Conservation (phyloP, 208 protist genomes). For the Acanthamoeba sp. region DNA sequence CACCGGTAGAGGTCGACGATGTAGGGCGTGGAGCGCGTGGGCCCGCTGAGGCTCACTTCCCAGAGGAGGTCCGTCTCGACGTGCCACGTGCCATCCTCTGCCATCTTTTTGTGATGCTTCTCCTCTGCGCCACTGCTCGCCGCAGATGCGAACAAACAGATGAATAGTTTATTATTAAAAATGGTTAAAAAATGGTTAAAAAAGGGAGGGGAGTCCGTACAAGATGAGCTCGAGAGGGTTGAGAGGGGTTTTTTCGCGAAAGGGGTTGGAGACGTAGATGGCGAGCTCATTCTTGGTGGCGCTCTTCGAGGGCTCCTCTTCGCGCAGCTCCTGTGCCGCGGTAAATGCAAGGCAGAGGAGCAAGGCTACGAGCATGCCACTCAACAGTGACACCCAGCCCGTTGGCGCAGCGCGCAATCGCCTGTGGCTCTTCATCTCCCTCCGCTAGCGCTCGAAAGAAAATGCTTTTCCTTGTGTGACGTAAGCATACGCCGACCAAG, state of each 20-base stretch:
- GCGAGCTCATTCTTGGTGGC: not conserved
- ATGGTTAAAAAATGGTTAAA: not conserved
- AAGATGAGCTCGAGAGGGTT: constrained; percentile 18
- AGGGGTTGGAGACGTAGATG: constrained; percentile 25
- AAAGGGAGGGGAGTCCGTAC: not conserved
- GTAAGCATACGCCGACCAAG: not conserved
- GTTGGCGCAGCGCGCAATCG: no score
- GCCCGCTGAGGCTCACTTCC: constrained; percentile 8
- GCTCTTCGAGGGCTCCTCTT: not conserved
- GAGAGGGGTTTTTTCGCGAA: not conserved
- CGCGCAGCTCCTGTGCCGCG: not conserved
- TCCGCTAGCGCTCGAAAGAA: not conserved
- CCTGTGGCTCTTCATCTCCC: not conserved
- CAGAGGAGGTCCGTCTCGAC: constrained; percentile 11
- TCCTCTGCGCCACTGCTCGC: constrained; percentile 11
- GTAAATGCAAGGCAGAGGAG: not conserved
- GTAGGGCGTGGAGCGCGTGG: not conserved
- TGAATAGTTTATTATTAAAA: not conserved
- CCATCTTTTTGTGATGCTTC: not conserved
- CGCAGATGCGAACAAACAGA: not conserved
- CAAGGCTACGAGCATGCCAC: no score
- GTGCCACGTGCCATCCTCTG: not conserved
- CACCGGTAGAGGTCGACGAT: constrained; percentile 42
- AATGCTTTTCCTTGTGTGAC: not conserved
- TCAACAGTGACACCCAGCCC: no score